Conservation (phyloP, 75 land plant genomes). For the Picea sitchensis region DNA sequence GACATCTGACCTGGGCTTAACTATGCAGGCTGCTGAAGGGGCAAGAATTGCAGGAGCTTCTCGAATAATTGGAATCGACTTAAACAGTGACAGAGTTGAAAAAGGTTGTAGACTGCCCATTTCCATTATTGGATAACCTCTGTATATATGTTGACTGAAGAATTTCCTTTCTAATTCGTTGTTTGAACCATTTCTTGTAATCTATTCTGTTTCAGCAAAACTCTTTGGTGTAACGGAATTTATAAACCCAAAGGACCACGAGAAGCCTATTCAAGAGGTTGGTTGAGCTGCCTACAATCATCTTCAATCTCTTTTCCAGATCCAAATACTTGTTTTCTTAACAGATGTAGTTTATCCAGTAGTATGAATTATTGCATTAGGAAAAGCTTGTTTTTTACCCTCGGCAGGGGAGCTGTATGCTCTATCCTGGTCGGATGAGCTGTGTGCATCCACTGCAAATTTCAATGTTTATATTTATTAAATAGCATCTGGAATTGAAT, state of each 20-base stretch:
- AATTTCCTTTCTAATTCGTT: background rate
- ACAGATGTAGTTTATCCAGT: too few relatives aligned
- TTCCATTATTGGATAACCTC: background rate
- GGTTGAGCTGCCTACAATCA: background rate
- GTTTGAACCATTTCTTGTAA: background rate
- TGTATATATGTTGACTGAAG: background rate
- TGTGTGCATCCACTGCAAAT: too few relatives aligned
- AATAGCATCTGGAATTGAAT: too few relatives aligned
- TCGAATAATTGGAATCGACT: constrained; percentile 51
- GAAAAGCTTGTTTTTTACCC: too few relatives aligned
- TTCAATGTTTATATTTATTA: too few relatives aligned
- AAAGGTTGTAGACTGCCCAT: constrained; percentile 18
- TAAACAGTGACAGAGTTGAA: constrained; percentile 30
- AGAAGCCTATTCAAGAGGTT: constrained; percentile 54
- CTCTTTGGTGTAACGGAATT: constrained; percentile 50
- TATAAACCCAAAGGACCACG: constrained; percentile 49
- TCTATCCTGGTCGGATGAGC: too few relatives aligned
- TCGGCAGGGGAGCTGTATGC: too few relatives aligned
- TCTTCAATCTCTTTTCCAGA: too few relatives aligned
- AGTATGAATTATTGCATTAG: too few relatives aligned
- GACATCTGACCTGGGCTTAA: background rate
- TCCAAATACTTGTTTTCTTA: too few relatives aligned
- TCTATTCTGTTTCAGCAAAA: constrained; percentile 27
- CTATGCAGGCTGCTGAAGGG: constrained; percentile 57
- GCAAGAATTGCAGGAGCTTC: constrained; percentile 61